These are phyloP conservation scores for Plasmodium falciparum DNA, from an alignment of 169 alveolate species.

Conservation along the genomic window DNA sequence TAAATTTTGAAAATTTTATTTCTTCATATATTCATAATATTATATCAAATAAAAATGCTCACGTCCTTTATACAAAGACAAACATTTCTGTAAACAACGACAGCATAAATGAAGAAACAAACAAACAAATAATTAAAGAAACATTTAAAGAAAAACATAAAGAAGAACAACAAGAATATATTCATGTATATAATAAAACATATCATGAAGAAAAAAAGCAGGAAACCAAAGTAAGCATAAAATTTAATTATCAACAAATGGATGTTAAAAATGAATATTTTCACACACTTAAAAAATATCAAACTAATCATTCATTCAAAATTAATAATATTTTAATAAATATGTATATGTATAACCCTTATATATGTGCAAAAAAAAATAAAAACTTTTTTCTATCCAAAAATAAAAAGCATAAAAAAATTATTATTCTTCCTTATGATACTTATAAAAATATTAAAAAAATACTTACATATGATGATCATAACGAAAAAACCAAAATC, in stretches of 20 bases:
- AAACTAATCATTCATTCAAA: slow-evolving; percentile 28
- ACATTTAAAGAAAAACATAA: not conserved
- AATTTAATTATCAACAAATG: slow-evolving; percentile 51
- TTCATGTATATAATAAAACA: not conserved
- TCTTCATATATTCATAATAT: slow-evolving; percentile 21
- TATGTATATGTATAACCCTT: slow-evolving; percentile 72
- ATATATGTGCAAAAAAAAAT: slow-evolving; percentile 37
- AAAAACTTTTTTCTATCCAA: slow-evolving; percentile 14
- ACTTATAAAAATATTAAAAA: slow-evolving; percentile 61
- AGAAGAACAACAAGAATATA: not conserved
- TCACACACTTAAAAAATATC: slow-evolving; percentile 53
- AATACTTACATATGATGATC: slow-evolving; percentile 8
- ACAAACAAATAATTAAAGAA: not conserved
- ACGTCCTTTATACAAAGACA: not conserved
- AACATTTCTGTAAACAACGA: too few species aligned
- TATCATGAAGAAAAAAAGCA: too few species aligned
- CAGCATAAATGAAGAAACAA: not conserved
- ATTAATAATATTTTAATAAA: slow-evolving; percentile 55
- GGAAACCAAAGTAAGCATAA: slow-evolving; percentile 12
- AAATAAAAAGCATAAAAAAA: slow-evolving; percentile 25
- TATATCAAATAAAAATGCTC: not conserved
- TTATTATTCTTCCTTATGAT: slow-evolving; percentile 73
- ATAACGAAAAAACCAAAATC: slow-evolving; percentile 9
- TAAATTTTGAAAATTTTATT: slow-evolving; percentile 52
- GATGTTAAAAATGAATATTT: slow-evolving; percentile 60